Evolutionary conservation across 2,329 filamentous ascomycete species (phyloP).

Genomic region (Ophiostoma pallidulum): DNA sequence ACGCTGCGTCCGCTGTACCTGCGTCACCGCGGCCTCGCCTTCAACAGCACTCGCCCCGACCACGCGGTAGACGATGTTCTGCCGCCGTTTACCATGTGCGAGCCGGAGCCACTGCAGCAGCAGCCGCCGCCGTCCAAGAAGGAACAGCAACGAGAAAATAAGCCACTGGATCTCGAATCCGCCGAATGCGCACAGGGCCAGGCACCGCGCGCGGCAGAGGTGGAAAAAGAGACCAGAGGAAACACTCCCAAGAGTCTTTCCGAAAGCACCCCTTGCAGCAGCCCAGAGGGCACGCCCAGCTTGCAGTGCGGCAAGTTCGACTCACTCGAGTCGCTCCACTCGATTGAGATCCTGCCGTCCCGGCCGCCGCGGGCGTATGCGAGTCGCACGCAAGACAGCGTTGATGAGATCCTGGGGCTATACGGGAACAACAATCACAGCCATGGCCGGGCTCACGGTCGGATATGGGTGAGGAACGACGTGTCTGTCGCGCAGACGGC

Average conservation of each 20-base stretch:
- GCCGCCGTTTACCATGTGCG: conserved; percentile 32
- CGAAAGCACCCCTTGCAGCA: neutral
- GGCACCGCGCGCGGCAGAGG: too few relatives aligned
- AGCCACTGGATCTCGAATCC: neutral
- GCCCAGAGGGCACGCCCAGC: neutral
- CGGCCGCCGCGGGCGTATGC: conserved; percentile 4
- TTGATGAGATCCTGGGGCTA: conserved; percentile 25
- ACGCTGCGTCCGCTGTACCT: conserved; percentile 32
- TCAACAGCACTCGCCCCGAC: conserved; percentile 35
- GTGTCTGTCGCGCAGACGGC: conserved; percentile 19
- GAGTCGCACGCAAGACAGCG: conserved; percentile 21
- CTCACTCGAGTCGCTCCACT: conserved; percentile 32
- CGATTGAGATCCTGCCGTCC: conserved; percentile 18
- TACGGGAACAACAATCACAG: conserved; percentile 18
- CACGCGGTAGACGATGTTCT: conserved; percentile 56
- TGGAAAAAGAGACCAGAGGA: too few relatives aligned
- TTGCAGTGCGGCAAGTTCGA: conserved; percentile 6
- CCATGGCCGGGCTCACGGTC: neutral
- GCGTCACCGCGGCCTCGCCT: conserved; percentile 27
- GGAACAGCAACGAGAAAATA: too few relatives aligned
- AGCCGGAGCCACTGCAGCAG: conserved; percentile 39
- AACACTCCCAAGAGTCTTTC: too few relatives aligned
- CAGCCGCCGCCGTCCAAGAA: neutral
- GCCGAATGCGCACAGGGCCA: neutral
- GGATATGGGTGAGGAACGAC: conserved; percentile 19